Evolutionary conservation across 495 filamentous ascomycete genomes (phyloP), one percentile per base, ranked within the genome.

Genomic region (Cercophora scortea): DNA sequence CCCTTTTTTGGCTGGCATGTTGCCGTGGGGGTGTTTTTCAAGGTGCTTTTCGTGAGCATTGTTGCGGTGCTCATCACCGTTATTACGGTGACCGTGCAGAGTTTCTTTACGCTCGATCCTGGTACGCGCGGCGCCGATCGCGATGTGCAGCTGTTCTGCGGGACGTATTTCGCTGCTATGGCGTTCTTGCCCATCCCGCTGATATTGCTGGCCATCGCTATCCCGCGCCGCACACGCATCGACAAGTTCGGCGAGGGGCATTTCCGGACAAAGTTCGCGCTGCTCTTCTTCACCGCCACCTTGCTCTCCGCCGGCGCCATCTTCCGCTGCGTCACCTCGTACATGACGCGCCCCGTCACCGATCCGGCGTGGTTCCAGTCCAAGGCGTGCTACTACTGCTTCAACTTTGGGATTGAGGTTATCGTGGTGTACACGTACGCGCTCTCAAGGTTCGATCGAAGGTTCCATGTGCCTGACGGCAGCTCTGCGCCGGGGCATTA

Each of bases 361-460:
- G 38, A 86, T 35, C 85, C 87, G 10, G 76, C 81, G 3, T 85
- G 81, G 76, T 93, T 85, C 54, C 76, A 86, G 55, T 70, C 64
- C 53, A 85, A 85, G 58, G 77, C 81, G 3, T 80, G 79, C 59
- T 95, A 93, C 69, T 96, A 90, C 67, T 61, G 82, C 57, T 90
- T 95, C 73, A 81, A 85, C 62, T 90, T 90, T 56, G 70, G 66
- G 0, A 71, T 89, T 11, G 91, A 96, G 67, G 65, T 89, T 25
- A 17, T 83, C 4, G 79, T 92, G 11, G 77, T 92, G 2, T 68
- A 68, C 8, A 56, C 83, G 4, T 91, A 86, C 63, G 74, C 81
- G 2, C 55, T 86, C 6, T 70, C 70, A 4, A 75, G 89, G 18
- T 79, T 92, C 34, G 90, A 96, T 58, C 73, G 73, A 52, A 77